Percentiles rank a stretch among this genome's conserved stretches.
These are phyloP conservation scores for Sporothrix mexicana DNA, from an alignment of 2,329 filamentous ascomycete species.

Conservation along the genomic window DNA sequence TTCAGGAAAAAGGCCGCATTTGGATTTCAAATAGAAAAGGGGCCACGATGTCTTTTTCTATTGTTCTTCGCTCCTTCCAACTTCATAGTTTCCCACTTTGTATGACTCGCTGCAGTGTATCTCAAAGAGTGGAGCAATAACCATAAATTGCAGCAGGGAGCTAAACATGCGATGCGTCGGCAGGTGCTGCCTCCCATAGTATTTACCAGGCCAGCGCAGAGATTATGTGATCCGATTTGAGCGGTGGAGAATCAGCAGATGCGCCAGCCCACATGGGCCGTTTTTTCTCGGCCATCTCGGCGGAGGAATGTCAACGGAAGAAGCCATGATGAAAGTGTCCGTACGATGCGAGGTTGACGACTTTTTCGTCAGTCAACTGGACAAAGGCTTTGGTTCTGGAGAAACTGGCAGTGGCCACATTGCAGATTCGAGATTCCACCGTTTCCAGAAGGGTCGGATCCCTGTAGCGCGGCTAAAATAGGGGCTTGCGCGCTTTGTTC, in stretches of 20 bases:
- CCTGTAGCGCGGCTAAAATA: slow-evolving; percentile 24
- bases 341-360: not conserved
- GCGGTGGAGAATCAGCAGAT: slow-evolving; percentile 26
- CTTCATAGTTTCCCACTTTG: not conserved
- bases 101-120: slow-evolving; percentile 25
- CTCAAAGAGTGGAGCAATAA: not conserved
- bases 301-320: not conserved
- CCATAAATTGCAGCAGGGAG: slow-evolving; percentile 14
- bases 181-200: not conserved
- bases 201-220: no score
- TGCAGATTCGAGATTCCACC: slow-evolving; percentile 7
- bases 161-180: slow-evolving; percentile 27
- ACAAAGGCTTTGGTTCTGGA: no score
- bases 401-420: slow-evolving; percentile 18
- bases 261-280: not conserved
- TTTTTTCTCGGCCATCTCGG: not conserved
- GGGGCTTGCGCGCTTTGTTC: slow-evolving; percentile 16
- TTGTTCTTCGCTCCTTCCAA: not conserved
- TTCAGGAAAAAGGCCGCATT: not conserved
- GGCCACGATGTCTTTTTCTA: slow-evolving; percentile 25
- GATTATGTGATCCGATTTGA: slow-evolving; percentile 28
- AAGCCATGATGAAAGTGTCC: not conserved
- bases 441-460: slow-evolving; percentile 16
- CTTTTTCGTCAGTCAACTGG: slow-evolving; percentile 7
- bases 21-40: slow-evolving; percentile 19